Percentiles rank a stretch among this genome's conserved stretches.
Evolutionary conservation across 306 rosid genomes (phyloP).

Genomic region (Potentilla sterilis): DNA sequence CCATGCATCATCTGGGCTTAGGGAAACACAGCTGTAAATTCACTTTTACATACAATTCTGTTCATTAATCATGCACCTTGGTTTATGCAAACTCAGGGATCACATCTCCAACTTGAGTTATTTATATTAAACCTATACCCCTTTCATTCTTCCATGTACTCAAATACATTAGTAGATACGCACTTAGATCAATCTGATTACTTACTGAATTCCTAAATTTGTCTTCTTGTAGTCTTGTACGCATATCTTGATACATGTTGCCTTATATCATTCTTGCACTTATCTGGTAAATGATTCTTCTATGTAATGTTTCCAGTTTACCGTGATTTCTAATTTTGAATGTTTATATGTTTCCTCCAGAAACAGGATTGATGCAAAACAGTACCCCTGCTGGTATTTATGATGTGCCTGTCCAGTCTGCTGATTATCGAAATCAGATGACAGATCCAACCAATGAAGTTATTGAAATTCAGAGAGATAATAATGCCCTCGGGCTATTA

Average conservation of each 20-base stretch:
- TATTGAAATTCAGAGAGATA: conserved; percentile 38
- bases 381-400: conserved; percentile 35
- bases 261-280: background rate
- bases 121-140: background rate
- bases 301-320: background rate
- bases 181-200: background rate
- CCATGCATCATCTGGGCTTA: conserved; percentile 2
- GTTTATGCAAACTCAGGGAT: conserved; percentile 38
- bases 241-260: background rate
- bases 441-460: conserved; percentile 33
- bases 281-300: background rate
- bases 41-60: conserved; percentile 34
- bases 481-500: conserved; percentile 84
- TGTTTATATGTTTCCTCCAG: background rate
- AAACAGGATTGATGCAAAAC: conserved; percentile 50
- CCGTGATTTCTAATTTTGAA: background rate
- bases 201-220: background rate
- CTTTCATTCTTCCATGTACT: background rate
- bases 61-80: conserved; percentile 14
- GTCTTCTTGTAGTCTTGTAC: background rate
- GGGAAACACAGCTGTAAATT: background rate
- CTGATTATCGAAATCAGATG: conserved; percentile 27
- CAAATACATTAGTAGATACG: background rate
- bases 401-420: conserved; percentile 48
- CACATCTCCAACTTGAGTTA: conserved; percentile 30